Evolutionary conservation across 768 basidiomycete genomes (phyloP), one percentile per base, ranked within the genome.

Genomic region (Bullera alba): DNA sequence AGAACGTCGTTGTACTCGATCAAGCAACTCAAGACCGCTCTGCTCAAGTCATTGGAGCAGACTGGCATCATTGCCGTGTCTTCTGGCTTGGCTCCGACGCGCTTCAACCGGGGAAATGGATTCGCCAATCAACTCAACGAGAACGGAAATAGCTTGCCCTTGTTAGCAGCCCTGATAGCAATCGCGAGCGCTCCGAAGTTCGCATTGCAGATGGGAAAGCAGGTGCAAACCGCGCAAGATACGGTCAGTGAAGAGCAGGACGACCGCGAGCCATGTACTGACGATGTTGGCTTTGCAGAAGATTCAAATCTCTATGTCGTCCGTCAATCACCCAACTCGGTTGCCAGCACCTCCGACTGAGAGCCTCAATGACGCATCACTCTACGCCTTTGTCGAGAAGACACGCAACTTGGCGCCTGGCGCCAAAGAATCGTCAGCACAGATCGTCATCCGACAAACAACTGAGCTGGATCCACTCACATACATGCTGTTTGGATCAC

Each of bases 121-220:
- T 48, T 68, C 23, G 69, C 77, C 22, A 64, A 70, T 14, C 42
- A 61, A 28, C 50, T 70, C 44, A 51, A 75, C 53, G 63, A 72
- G 53, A 54, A 72, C 70, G 59, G 41, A 15, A 47, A 64, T 12
- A 55, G 54, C 21, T 67, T 83, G 15, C 86, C 91, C 10, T 73
- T 95, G 22, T 74, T 93, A 25, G 82, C 86, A 12, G 88, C 84
- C 6, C 76, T 96, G 46, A 86, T 95, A 64, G 81, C 88, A 8
- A 80, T 87, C 45, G 88, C 87, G 0, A 81, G 81, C 1, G 88
- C 92, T 62, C 91, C 91, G 21, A 91, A 92, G 70, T 93, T 91
- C 70, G 90, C 86, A 2, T 79, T 93, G 46, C 77, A 85, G 45
- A 81, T 80, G 1, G 83, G 83, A 37, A 81, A 77, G 67, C 60